phyloP scores from a whole-genome alignment of 78 protist genomes.

The Dictyostelium citrinum region DNA sequence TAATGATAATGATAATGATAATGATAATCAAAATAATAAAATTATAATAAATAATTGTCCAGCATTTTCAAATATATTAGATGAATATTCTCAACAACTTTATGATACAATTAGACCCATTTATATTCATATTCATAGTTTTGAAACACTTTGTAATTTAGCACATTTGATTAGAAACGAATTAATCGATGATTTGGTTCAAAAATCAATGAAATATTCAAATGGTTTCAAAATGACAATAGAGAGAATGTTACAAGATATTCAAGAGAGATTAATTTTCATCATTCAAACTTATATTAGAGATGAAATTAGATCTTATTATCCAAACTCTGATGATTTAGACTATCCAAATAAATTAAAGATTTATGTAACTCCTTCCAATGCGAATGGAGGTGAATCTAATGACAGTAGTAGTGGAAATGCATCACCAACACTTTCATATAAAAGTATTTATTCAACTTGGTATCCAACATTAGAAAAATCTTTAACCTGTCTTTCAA shows the following conservation, averaged over 20 bases:
- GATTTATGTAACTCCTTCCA: neutral
- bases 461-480: slow-evolving; percentile 81
- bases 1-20: too few relatives aligned
- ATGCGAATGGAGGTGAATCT: neutral
- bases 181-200: slow-evolving; percentile 54
- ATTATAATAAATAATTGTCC: neutral
- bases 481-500: slow-evolving; percentile 74
- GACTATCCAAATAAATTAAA: slow-evolving; percentile 75
- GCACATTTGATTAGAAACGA: slow-evolving; percentile 68
- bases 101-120: slow-evolving; percentile 66
- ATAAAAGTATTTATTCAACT: slow-evolving; percentile 41
- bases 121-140: slow-evolving; percentile 56
- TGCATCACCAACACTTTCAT: slow-evolving; percentile 26
- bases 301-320: slow-evolving; percentile 56
- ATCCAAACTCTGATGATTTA: slow-evolving; percentile 49
- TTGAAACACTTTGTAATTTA: slow-evolving; percentile 69
- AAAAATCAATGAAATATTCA: neutral
- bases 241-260: slow-evolving; percentile 73
- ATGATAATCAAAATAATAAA: neutral
- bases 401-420: neutral
- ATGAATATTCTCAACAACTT: slow-evolving; percentile 59
- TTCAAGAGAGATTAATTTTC: slow-evolving; percentile 76
- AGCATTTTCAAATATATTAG: slow-evolving; percentile 32
- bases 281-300: slow-evolving; percentile 71
- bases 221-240: slow-evolving; percentile 38